These are phyloP conservation scores for Aspergillus funiculosus DNA, from an alignment of 495 filamentous ascomycete genomes.

Conservation along the genomic window DNA sequence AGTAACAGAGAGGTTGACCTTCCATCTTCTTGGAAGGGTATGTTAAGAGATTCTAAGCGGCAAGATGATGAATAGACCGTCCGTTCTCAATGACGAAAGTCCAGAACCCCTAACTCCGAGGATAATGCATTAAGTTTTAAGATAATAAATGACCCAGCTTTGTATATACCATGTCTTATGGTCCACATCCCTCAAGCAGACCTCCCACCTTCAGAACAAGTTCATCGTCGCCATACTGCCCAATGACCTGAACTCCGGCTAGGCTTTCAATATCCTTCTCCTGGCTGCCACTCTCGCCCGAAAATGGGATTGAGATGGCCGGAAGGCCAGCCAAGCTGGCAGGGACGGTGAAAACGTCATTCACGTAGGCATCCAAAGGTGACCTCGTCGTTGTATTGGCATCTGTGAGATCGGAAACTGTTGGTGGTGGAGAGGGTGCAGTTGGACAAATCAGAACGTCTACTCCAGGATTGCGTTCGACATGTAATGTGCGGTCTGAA, in stretches of 20 bases:
- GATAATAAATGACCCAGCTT: neutral
- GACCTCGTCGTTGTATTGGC: slow-evolving; percentile 23
- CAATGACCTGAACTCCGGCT: slow-evolving; percentile 81
- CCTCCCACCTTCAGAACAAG: slow-evolving; percentile 40
- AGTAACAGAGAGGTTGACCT: too few species aligned
- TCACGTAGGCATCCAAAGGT: slow-evolving; percentile 64
- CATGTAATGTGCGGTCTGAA: slow-evolving; percentile 28
- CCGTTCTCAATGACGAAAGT: neutral
- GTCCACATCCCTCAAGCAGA: slow-evolving; percentile 26
- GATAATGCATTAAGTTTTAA: neutral
- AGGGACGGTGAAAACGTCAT: slow-evolving; percentile 93
- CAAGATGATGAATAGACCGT: too few species aligned
- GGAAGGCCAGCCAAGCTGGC: slow-evolving; percentile 90
- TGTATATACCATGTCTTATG: slow-evolving; percentile 3
- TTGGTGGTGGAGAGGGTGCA: slow-evolving; percentile 70
- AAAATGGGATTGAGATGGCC: slow-evolving; percentile 76
- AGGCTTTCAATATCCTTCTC: slow-evolving; percentile 28
- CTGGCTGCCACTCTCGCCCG: slow-evolving; percentile 21
- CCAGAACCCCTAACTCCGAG: neutral
- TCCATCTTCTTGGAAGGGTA: too few species aligned
- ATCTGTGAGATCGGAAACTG: slow-evolving; percentile 46
- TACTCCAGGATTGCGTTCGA: slow-evolving; percentile 45
- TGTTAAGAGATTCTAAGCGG: too few species aligned
- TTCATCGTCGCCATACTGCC: slow-evolving; percentile 85
- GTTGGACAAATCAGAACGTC: slow-evolving; percentile 89